These are phyloP conservation scores for Ceratobasidium sp. DNA, from an alignment of 1,284 basidiomycete genomes.

Conservation along the genomic window DNA sequence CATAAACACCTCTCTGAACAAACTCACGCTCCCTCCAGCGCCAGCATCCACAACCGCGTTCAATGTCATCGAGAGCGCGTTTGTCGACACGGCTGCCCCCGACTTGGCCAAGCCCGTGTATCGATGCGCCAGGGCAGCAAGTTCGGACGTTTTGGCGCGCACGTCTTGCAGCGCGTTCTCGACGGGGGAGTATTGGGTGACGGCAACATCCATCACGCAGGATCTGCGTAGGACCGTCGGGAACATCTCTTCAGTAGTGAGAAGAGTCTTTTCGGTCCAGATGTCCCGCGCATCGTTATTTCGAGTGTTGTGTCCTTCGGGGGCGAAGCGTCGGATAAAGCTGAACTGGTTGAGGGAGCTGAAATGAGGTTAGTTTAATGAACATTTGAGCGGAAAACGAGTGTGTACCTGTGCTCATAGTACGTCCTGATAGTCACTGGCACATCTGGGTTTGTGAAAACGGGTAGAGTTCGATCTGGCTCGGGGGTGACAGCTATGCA, in stretches of 20 bases:
- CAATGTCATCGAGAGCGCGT: slow-evolving; percentile 86
- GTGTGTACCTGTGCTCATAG: slow-evolving; percentile 83
- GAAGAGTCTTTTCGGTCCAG: slow-evolving; percentile 90
- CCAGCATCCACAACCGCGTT: slow-evolving; percentile 90
- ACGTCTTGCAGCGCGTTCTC: slow-evolving; percentile 87
- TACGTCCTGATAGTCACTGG: slow-evolving; percentile 83
- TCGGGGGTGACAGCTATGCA: slow-evolving; percentile 88
- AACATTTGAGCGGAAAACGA: neutral
- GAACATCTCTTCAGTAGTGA: slow-evolving; percentile 89
- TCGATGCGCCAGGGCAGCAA: slow-evolving; percentile 73
- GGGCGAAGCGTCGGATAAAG: slow-evolving; percentile 72
- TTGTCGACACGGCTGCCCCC: slow-evolving; percentile 76
- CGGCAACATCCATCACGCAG: slow-evolving; percentile 81
- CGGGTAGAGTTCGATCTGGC: slow-evolving; percentile 78
- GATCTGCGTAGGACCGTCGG: slow-evolving; percentile 92
- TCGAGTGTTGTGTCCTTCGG: slow-evolving; percentile 43
- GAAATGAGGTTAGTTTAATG: slow-evolving; percentile 29
- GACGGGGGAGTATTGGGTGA: slow-evolving; percentile 87
- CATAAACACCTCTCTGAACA: slow-evolving; percentile 84
- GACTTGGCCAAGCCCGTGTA: slow-evolving; percentile 84
- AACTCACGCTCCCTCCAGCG: slow-evolving; percentile 76
- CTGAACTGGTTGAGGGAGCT: slow-evolving; percentile 87
- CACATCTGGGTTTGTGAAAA: slow-evolving; percentile 89
- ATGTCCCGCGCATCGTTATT: slow-evolving; percentile 59
- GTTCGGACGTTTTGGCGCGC: slow-evolving; percentile 78